Evolutionary conservation across 2,329 filamentous ascomycete genomes (phyloP).

Genomic region (Aspergillus caelatus): DNA sequence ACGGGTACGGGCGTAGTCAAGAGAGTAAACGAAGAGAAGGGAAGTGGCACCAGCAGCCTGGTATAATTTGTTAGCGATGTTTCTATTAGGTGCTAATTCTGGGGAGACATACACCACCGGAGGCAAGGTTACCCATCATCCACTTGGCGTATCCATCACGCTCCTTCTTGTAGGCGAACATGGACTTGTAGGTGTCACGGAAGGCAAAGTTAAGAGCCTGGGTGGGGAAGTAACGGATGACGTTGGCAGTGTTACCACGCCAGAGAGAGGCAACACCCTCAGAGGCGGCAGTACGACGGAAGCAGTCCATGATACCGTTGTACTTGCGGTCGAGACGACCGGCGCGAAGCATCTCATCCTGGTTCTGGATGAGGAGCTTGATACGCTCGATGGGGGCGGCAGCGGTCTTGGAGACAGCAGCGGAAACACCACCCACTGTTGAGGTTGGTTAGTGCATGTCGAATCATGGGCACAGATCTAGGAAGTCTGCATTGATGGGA

Average conservation of each 20-base stretch:
- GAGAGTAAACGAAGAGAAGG: slow-evolving; percentile 99
- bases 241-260: slow-evolving; percentile 99
- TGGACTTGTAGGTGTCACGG: slow-evolving; percentile 99
- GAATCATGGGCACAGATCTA: too few species aligned
- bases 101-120: slow-evolving; percentile 83
- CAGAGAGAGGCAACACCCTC: slow-evolving; percentile 96
- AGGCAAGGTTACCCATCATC: slow-evolving; percentile 99
- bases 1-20: slow-evolving; percentile 99
- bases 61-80: slow-evolving; percentile 17
- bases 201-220: slow-evolving; percentile 99
- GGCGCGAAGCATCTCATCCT: slow-evolving; percentile 99
- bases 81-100: background rate
- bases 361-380: slow-evolving; percentile 99
- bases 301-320: slow-evolving; percentile 91
- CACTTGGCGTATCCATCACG: slow-evolving; percentile 97
- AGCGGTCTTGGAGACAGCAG: slow-evolving; percentile 99
- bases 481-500: background rate
- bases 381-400: slow-evolving; percentile 99
- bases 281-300: slow-evolving; percentile 82
- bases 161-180: slow-evolving; percentile 99
- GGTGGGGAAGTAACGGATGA: slow-evolving; percentile 99
- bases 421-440: slow-evolving; percentile 98
- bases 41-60: slow-evolving; percentile 98
- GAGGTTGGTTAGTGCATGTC: slow-evolving; percentile 45
- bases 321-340: slow-evolving; percentile 99